A percentile compares a stretch with the other conserved stretches of the same genome.
phyloP scores from a whole-genome alignment of 2,329 filamentous ascomycete species.

The Plectosphaerella plurivora region DNA sequence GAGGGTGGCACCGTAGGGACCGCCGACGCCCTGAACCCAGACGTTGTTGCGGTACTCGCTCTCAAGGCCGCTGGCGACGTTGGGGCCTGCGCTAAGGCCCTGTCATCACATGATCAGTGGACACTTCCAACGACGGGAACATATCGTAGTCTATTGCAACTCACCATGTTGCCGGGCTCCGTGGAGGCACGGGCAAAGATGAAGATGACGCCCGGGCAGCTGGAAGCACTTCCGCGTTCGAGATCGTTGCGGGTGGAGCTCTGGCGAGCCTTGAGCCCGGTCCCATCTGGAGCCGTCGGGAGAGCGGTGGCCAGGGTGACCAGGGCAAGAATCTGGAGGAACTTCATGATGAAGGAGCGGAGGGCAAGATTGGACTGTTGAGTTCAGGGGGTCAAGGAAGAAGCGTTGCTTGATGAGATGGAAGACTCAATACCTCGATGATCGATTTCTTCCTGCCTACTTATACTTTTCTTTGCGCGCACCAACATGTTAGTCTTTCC shows the following conservation, averaged over 20 bases:
- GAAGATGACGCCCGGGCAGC: slow-evolving; percentile 31
- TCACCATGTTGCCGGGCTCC: slow-evolving; percentile 33
- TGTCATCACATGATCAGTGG: slow-evolving; percentile 4
- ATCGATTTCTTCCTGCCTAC: not conserved
- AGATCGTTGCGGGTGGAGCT: slow-evolving; percentile 20
- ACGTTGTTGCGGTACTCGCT: slow-evolving; percentile 19
- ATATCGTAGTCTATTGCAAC: not conserved
- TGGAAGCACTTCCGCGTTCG: slow-evolving; percentile 17
- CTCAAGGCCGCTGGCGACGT: slow-evolving; percentile 21
- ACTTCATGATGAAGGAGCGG: not conserved
- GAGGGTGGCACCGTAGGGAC: slow-evolving; percentile 30
- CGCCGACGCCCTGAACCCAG: slow-evolving; percentile 40
- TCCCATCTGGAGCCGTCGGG: not conserved
- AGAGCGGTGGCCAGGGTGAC: not conserved
- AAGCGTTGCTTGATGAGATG: not conserved
- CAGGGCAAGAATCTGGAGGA: not conserved
- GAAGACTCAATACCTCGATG: too few species aligned
- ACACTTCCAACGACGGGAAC: not conserved
- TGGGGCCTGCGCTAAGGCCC: slow-evolving; percentile 22
- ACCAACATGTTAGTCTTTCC: too few species aligned
- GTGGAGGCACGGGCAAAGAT: slow-evolving; percentile 34
- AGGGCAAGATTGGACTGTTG: not conserved
- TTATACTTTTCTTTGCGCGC: not conserved
- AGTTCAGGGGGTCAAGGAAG: not conserved
- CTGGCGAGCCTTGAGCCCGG: slow-evolving; percentile 11